phyloP scores from a whole-genome alignment of 805 yeast species.

The Kazachstania bromeliacearum region DNA sequence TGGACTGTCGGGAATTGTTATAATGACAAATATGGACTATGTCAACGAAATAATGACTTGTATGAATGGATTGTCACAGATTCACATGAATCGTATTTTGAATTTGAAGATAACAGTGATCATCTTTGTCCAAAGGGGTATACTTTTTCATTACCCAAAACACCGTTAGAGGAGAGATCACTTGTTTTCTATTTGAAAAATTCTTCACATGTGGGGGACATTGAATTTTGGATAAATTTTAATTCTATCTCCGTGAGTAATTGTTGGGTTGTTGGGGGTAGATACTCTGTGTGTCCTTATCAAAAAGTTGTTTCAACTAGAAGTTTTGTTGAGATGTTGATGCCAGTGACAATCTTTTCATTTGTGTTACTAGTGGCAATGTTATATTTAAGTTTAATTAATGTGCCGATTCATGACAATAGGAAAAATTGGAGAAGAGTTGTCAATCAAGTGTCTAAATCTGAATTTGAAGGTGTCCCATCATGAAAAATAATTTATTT shows the following conservation, averaged over 20 bases:
- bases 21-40: slow-evolving; percentile 40
- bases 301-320: slow-evolving; percentile 42
- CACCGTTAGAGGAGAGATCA: slow-evolving; percentile 38
- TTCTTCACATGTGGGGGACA: slow-evolving; percentile 3
- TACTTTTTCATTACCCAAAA: slow-evolving; percentile 39
- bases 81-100: slow-evolving; percentile 36
- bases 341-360: slow-evolving; percentile 58
- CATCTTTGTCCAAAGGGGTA: slow-evolving; percentile 31
- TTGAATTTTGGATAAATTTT: slow-evolving; percentile 59
- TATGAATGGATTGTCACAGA: slow-evolving; percentile 37
- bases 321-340: slow-evolving; percentile 52
- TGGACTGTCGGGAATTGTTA: slow-evolving; percentile 68
- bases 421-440: slow-evolving; percentile 56
- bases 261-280: slow-evolving; percentile 86
- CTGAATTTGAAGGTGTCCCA: slow-evolving; percentile 84
- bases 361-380: slow-evolving; percentile 43
- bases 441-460: slow-evolving; percentile 43
- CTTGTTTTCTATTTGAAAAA: slow-evolving; percentile 11
- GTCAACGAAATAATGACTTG: slow-evolving; percentile 36
- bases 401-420: slow-evolving; percentile 62
- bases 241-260: slow-evolving; percentile 63
- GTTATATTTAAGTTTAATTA: slow-evolving; percentile 44
- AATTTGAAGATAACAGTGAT: slow-evolving; percentile 18
- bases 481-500: slow-evolving; percentile 32
- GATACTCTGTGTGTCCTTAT: slow-evolving; percentile 72